Evolutionary conservation across 2,329 filamentous ascomycete species (phyloP), one percentile per base, ranked within the genome.

Genomic region (Fusarium sp.): DNA sequence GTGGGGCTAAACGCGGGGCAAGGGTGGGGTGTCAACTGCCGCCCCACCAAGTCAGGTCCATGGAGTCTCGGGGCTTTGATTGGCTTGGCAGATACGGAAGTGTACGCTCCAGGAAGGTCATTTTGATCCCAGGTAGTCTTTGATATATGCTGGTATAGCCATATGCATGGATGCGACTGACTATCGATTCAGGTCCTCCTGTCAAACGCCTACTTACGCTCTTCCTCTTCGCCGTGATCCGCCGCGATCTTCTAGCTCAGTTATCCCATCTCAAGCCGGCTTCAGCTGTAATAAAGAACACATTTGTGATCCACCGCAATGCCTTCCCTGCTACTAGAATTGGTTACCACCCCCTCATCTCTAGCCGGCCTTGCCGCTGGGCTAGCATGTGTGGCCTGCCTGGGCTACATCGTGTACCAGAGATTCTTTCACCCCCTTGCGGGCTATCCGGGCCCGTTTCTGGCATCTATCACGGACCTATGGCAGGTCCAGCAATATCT

Each of bases 351-450:
- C 14, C 33, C 33, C 14, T 36, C 33, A 36, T 36, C 33, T 1
- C 14, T 36, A 7, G 33, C 33, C 33, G 33, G 14, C 33, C 33
- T 36, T 36, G 14, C 14, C 33, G 33, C 4, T 9, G 33, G 33
- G 33, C 33, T 36, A 36, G 33, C 14, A 36, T 36, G 7, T 36
- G 33, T 16, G 33, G 33, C 7, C 33, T 36, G 14, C 14, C 14
- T 36, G 14, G 33, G 33, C 40, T 67, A 67, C 33, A 29, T 61
- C 11, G 60, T 67, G 14, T 59, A 67, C 4, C 61, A 64, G 10
- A 46, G 64, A n/a, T 64, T 49, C 46, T 61, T 64, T 29, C 64
- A 67, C 20, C 64, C 64, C 5, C n/a, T 67, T 11, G 61, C 64
- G 4, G 18, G 13, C n/a, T 67, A 64, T 29, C 64, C 64, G 6